A percentile compares a stretch with the other conserved stretches of the same genome.
phyloP scores from a whole-genome alignment of 768 basidiomycete species.

The Suillus tomentosus region DNA sequence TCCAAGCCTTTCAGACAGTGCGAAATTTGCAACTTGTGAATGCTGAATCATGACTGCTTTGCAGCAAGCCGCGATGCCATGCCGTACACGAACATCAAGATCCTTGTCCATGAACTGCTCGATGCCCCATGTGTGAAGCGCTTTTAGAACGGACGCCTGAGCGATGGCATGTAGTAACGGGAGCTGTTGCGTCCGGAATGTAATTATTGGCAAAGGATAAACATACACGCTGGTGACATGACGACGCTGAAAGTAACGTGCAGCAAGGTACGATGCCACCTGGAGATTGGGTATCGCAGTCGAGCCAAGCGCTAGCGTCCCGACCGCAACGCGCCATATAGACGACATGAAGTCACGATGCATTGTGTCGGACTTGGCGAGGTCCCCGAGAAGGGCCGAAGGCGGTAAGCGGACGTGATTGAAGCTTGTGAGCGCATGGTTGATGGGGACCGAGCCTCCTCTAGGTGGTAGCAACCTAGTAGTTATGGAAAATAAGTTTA shows the following conservation, averaged over 20 bases:
- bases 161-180: too few relatives aligned
- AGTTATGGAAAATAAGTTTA: too few relatives aligned
- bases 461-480: slow-evolving; percentile 25
- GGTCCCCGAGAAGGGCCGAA: slow-evolving; percentile 32
- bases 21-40: too few relatives aligned
- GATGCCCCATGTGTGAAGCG: too few relatives aligned
- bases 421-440: slow-evolving; percentile 41
- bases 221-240: slow-evolving; percentile 14
- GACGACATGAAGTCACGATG: slow-evolving; percentile 25
- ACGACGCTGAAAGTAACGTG: slow-evolving; percentile 34
- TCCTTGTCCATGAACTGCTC: too few relatives aligned
- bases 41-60: too few relatives aligned
- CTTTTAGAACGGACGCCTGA: too few relatives aligned
- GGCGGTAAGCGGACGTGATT: slow-evolving; percentile 35
- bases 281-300: slow-evolving; percentile 27
- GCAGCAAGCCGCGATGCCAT: too few relatives aligned
- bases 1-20: too few relatives aligned
- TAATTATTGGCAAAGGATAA: slow-evolving; percentile 31
- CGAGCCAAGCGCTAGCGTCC: slow-evolving; percentile 32
- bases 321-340: slow-evolving; percentile 35
- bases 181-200: slow-evolving; percentile 35
- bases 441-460: slow-evolving; percentile 33
- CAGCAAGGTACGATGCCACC: slow-evolving; percentile 28
- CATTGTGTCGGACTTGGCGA: slow-evolving; percentile 22
- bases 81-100: too few relatives aligned